These are phyloP conservation scores for Petunia secreta DNA, from an alignment of 257 asterid genomes.

Conservation along the genomic window DNA sequence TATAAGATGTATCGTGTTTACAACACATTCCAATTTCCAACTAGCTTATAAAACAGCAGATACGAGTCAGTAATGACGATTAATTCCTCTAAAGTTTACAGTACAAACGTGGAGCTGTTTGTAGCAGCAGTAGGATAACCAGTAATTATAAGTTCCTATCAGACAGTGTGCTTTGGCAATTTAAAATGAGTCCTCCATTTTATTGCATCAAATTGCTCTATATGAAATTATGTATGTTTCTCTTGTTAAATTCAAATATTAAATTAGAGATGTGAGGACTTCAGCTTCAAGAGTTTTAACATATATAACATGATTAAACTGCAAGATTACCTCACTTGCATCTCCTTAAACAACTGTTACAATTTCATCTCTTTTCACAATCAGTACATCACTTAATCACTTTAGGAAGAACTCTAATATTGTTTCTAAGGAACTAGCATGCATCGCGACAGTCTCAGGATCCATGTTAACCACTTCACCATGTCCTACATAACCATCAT, in stretches of 20 bases:
- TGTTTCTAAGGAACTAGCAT: neutral
- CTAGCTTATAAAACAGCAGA: neutral
- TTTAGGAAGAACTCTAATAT: neutral
- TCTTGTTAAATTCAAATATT: neutral
- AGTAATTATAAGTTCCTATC: neutral
- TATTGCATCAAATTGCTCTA: neutral
- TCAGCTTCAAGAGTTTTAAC: neutral
- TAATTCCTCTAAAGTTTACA: neutral
- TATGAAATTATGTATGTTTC: neutral
- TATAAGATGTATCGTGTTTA: neutral
- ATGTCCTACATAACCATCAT: neutral
- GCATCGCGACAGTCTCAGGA: conserved; percentile 5
- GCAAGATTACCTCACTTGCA: neutral
- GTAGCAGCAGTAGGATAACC: neutral
- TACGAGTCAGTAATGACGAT: neutral
- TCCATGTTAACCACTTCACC: neutral
- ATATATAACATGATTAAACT: neutral
- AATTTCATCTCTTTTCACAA: neutral
- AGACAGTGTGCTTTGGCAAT: neutral
- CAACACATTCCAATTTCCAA: neutral
- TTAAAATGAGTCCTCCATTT: neutral
- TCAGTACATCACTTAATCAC: neutral
- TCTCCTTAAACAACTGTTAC: neutral
- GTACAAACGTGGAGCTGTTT: neutral
- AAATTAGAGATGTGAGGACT: neutral